Conservation (phyloP, 306 rosid species). For the Gleditsia sinensis region DNA sequence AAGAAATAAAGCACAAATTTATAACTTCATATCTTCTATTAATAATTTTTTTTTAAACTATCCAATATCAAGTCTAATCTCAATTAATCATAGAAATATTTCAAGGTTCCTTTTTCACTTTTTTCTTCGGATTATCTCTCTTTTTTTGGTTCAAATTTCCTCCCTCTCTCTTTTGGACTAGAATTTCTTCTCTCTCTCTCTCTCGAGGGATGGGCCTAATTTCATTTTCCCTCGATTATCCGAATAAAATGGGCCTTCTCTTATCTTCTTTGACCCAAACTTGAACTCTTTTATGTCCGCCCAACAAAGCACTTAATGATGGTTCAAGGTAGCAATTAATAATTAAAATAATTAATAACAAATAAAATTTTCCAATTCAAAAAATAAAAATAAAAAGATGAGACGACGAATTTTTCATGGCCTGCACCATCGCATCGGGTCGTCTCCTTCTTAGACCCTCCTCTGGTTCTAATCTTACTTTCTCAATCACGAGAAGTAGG, state of each 20-base stretch:
- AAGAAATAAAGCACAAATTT: too few relatives aligned
- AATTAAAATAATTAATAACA: too few relatives aligned
- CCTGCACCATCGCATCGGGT: conserved; percentile 30
- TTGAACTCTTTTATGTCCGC: too few relatives aligned
- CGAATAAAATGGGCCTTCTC: background rate
- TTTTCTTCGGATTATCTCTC: too few relatives aligned
- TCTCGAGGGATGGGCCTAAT: background rate
- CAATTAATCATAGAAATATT: too few relatives aligned
- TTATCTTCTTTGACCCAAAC: too few relatives aligned
- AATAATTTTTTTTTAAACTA: too few relatives aligned
- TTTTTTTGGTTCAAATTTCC: too few relatives aligned
- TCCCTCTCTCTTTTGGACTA: background rate
- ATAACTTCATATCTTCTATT: too few relatives aligned
- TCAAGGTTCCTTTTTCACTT: background rate
- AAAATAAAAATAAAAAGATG: background rate
- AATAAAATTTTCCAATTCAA: too few relatives aligned
- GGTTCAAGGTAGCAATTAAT: too few relatives aligned
- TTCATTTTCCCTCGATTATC: background rate
- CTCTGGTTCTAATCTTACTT: conserved; percentile 10
- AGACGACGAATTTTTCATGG: background rate
- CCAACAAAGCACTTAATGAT: background rate
- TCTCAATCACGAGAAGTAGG: conserved; percentile 21
- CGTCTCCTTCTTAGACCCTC: conserved; percentile 29
- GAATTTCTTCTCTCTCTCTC: background rate
- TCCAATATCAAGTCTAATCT: too few relatives aligned